Percentiles rank a stretch among this genome's conserved stretches.
phyloP scores from a whole-genome alignment of 1,284 basidiomycete genomes.

The Malassezia globosa region DNA sequence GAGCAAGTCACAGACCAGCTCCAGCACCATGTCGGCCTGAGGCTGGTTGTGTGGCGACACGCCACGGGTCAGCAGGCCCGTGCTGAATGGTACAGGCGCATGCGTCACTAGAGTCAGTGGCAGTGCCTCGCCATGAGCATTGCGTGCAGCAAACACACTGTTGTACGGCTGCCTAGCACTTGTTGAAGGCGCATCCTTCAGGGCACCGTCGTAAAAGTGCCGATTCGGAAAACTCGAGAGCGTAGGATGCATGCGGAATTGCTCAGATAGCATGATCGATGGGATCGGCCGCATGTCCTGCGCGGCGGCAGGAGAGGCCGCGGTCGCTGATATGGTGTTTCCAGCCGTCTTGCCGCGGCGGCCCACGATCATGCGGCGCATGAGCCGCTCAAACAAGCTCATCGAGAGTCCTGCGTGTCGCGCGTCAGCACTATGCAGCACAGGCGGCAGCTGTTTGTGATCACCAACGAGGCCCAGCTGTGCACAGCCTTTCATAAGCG shows the following conservation, averaged over 20 bases:
- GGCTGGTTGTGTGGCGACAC: slow-evolving; percentile 28
- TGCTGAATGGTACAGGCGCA: slow-evolving; percentile 3
- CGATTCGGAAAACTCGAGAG: slow-evolving; percentile 73
- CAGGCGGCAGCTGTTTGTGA: slow-evolving; percentile 88
- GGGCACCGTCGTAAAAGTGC: slow-evolving; percentile 64
- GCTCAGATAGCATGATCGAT: slow-evolving; percentile 65
- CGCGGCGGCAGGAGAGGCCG: too few species aligned
- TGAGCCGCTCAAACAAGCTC: slow-evolving; percentile 78
- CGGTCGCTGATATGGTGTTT: too few species aligned
- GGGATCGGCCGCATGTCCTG: slow-evolving; percentile 52
- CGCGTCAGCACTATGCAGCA: slow-evolving; percentile 54
- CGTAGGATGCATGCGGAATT: slow-evolving; percentile 86
- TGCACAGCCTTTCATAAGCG: slow-evolving; percentile 54
- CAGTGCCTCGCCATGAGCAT: neutral
- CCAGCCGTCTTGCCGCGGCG: neutral
- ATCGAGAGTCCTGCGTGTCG: slow-evolving; percentile 63
- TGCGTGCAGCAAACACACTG: slow-evolving; percentile 21
- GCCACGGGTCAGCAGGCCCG: neutral
- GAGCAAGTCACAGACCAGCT: slow-evolving; percentile 33
- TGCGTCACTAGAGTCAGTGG: slow-evolving; percentile 14
- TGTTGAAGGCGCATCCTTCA: slow-evolving; percentile 58
- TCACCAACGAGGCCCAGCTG: slow-evolving; percentile 85
- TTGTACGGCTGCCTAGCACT: slow-evolving; percentile 20
- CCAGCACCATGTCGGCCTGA: slow-evolving; percentile 42
- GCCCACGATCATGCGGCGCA: slow-evolving; percentile 55